Conservation (phyloP, 1,284 basidiomycete genomes). For the Exobasidium rhododendri region DNA sequence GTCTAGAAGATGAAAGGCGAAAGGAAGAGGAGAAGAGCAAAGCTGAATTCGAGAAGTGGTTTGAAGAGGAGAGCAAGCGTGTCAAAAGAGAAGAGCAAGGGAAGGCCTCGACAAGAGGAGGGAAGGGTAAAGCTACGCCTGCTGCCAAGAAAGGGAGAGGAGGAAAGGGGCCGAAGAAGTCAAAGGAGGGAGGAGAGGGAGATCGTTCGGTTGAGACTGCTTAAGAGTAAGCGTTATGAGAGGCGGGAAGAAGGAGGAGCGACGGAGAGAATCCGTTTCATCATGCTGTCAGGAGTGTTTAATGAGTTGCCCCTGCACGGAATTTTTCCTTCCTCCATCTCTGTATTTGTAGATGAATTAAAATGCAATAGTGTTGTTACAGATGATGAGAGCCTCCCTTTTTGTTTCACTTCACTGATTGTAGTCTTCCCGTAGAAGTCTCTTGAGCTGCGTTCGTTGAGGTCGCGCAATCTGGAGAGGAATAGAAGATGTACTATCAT, state of each 20-base stretch:
- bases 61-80: slow-evolving; percentile 47
- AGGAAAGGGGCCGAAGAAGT: neutral
- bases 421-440: neutral
- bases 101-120: neutral
- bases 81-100: slow-evolving; percentile 17
- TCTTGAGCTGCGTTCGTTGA: slow-evolving; percentile 1
- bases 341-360: too few relatives aligned
- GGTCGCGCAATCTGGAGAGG: neutral
- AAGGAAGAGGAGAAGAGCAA: slow-evolving; percentile 39
- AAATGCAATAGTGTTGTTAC: neutral
- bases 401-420: neutral
- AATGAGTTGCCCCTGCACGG: too few relatives aligned
- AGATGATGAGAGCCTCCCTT: neutral
- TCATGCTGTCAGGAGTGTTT: too few relatives aligned
- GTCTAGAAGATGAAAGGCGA: slow-evolving; percentile 29
- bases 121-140: neutral
- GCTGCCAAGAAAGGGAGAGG: neutral
- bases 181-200: neutral
- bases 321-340: too few relatives aligned
- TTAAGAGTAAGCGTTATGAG: neutral
- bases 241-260: neutral
- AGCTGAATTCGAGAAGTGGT: slow-evolving; percentile 51
- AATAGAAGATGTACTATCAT: neutral
- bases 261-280: neutral
- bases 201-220: neutral